phyloP scores from a whole-genome alignment of 495 filamentous ascomycete genomes.

The Podospora pseudopauciseta region DNA sequence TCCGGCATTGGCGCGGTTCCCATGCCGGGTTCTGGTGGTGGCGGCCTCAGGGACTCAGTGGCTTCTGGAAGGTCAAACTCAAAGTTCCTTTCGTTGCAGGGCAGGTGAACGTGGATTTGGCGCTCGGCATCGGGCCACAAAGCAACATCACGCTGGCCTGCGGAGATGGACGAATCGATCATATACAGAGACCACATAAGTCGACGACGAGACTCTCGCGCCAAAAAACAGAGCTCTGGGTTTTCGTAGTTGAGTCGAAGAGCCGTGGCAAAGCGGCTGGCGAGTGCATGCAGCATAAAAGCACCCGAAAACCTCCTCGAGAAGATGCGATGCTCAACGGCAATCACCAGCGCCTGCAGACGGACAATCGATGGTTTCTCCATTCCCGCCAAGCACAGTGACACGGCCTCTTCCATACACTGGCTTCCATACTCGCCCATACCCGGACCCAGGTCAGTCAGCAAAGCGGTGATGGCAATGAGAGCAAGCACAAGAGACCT shows the following conservation, averaged over 20 bases:
- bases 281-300: constrained; percentile 47
- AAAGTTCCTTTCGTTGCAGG: constrained; percentile 52
- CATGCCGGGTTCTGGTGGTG: constrained; percentile 27
- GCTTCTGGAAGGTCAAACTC: constrained; percentile 49
- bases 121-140: constrained; percentile 42
- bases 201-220: constrained; percentile 47
- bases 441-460: constrained; percentile 43
- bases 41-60: constrained; percentile 42
- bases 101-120: constrained; percentile 45
- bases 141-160: constrained; percentile 45
- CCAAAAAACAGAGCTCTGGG: constrained; percentile 46
- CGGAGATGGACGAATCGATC: constrained; percentile 45
- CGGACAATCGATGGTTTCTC: constrained; percentile 46
- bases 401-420: constrained; percentile 47
- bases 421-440: constrained; percentile 42
- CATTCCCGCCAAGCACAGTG: constrained; percentile 40
- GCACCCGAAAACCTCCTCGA: constrained; percentile 44
- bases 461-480: constrained; percentile 45
- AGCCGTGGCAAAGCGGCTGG: constrained; percentile 46
- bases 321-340: constrained; percentile 48
- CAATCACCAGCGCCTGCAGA: constrained; percentile 47
- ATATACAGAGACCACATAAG: constrained; percentile 53
- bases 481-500: constrained; percentile 45
- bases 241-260: constrained; percentile 50
- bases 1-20: constrained; percentile 36